phyloP scores from a whole-genome alignment of 2,329 filamentous ascomycete species.

The Beauveria sp. region DNA sequence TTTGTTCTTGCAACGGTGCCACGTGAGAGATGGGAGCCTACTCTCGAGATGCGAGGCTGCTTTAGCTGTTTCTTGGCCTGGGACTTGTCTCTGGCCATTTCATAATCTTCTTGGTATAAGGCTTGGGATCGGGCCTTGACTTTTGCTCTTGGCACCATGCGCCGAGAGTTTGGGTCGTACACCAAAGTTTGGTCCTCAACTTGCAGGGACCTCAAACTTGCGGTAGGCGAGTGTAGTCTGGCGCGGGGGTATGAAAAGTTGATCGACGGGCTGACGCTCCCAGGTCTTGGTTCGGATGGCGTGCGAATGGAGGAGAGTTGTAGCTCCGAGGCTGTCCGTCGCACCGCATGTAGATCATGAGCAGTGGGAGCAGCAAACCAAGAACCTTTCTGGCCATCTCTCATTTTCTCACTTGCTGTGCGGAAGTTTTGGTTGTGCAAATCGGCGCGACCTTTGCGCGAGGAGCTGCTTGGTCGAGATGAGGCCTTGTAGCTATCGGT shows the following conservation, averaged over 20 bases:
- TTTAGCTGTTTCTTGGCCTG: constrained; percentile 28
- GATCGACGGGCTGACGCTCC: constrained; percentile 44
- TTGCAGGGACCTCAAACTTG: constrained; percentile 8
- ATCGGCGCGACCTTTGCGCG: constrained; percentile 27
- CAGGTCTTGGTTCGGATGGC: constrained; percentile 28
- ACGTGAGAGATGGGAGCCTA: constrained; percentile 39
- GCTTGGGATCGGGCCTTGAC: constrained; percentile 35
- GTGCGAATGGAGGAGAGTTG: constrained; percentile 19
- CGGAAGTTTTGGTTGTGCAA: constrained; percentile 42
- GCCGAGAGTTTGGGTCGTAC: constrained; percentile 58
- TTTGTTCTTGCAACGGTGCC: constrained; percentile 46
- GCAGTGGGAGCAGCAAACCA: constrained; percentile 42
- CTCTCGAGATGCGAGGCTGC: constrained; percentile 27
- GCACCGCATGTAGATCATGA: constrained; percentile 37
- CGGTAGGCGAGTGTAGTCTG: constrained; percentile 30
- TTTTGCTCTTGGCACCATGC: constrained; percentile 46
- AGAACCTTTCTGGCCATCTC: constrained; percentile 31
- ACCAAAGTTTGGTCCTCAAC: constrained; percentile 39
- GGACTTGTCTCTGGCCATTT: not conserved
- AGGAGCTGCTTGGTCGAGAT: constrained; percentile 15
- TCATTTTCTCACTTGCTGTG: constrained; percentile 46
- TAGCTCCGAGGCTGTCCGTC: constrained; percentile 36
- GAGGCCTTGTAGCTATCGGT: constrained; percentile 25
- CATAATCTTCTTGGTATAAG: constrained; percentile 23
- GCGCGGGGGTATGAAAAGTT: constrained; percentile 53